Conservation (phyloP, 2,329 filamentous ascomycete genomes). For the Balansia obtecta region DNA sequence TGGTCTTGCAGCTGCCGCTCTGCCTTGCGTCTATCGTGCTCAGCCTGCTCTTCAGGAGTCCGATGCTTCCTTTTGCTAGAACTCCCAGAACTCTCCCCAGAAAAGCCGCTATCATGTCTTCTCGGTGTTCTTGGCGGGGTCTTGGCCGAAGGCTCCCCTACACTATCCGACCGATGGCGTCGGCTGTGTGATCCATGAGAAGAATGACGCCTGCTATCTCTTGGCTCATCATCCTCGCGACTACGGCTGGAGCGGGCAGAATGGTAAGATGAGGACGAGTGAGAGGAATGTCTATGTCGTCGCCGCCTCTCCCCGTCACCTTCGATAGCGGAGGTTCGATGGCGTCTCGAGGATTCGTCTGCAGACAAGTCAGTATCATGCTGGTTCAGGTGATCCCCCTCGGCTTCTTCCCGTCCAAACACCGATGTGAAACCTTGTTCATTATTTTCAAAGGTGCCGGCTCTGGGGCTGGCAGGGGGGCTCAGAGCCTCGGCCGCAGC, state of each 20-base stretch:
- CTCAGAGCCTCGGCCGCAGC: slow-evolving; percentile 36
- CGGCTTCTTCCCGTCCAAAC: background rate
- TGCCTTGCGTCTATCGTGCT: slow-evolving; percentile 36
- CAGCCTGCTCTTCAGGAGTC: slow-evolving; percentile 36
- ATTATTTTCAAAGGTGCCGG: slow-evolving; percentile 10
- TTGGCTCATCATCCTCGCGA: slow-evolving; percentile 19
- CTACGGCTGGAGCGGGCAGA: slow-evolving; percentile 18
- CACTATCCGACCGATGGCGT: slow-evolving; percentile 26
- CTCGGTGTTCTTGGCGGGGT: slow-evolving; percentile 27
- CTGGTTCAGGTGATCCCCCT: slow-evolving; percentile 13
- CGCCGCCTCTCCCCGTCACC: slow-evolving; percentile 28
- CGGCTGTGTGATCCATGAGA: slow-evolving; percentile 16
- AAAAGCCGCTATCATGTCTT: slow-evolving; percentile 34
- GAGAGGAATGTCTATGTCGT: slow-evolving; percentile 22
- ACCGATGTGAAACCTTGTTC: slow-evolving; percentile 13
- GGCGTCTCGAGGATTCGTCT: slow-evolving; percentile 36
- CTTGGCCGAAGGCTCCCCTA: slow-evolving; percentile 20
- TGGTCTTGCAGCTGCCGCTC: slow-evolving; percentile 26
- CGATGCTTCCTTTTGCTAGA: slow-evolving; percentile 22
- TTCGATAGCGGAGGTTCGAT: slow-evolving; percentile 22
- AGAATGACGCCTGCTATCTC: slow-evolving; percentile 18
- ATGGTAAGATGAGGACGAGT: slow-evolving; percentile 20
- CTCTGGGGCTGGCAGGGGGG: slow-evolving; percentile 23
- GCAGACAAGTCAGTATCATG: slow-evolving; percentile 43
- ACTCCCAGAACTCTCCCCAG: slow-evolving; percentile 26